phyloP scores from a whole-genome alignment of 805 yeast genomes.

The Candida palmyrensis region DNA sequence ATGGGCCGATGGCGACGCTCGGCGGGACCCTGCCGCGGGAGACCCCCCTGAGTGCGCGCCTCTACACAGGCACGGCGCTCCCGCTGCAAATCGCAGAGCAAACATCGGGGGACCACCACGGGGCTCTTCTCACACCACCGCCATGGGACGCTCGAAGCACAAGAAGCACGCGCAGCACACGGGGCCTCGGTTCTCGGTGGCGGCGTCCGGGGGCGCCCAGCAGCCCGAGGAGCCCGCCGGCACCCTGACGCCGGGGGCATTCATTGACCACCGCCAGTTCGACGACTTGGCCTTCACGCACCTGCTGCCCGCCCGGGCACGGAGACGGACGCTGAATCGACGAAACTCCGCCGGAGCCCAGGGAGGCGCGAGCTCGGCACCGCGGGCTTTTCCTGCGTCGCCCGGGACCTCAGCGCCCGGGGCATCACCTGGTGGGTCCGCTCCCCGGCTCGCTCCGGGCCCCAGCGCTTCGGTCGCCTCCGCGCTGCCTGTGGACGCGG shows the following conservation, averaged over 20 bases:
- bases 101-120: slow-evolving; percentile 11
- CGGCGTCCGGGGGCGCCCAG: too few species aligned
- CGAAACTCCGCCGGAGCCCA: slow-evolving; percentile 1
- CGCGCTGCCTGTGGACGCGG: too few species aligned
- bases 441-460: slow-evolving; percentile 2
- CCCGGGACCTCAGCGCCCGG: not conserved
- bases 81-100: too few species aligned
- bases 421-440: not conserved
- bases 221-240: too few species aligned
- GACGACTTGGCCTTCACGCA: slow-evolving; percentile 23
- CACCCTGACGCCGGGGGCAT: too few species aligned
- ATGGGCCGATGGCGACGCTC: slow-evolving; percentile 17
- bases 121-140: not conserved
- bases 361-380: not conserved
- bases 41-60: too few species aligned
- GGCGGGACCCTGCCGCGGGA: too few species aligned
- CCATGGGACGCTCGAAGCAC: not conserved
- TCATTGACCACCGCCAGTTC: slow-evolving; percentile 25
- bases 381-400: not conserved
- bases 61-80: too few species aligned
- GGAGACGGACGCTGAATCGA: slow-evolving; percentile 14
- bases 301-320: slow-evolving; percentile 23
- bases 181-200: too few species aligned
- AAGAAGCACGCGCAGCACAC: slow-evolving; percentile 7
- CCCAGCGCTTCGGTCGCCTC: slow-evolving; percentile 3